phyloP scores from a whole-genome alignment of 768 basidiomycete genomes.

The Polyporus arcularius region DNA sequence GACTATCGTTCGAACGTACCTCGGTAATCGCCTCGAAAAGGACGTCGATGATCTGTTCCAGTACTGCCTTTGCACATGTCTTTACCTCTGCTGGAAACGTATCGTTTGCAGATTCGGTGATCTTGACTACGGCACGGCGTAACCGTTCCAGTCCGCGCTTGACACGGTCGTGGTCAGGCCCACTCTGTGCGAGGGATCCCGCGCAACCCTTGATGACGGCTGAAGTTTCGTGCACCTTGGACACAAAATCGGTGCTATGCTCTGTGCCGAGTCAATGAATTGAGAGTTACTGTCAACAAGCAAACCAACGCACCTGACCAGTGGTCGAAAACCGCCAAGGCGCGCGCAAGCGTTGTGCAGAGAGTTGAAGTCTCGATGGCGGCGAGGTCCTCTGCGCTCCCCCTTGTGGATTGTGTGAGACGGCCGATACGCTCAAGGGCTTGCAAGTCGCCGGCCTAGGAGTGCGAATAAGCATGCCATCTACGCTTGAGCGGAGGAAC shows the following conservation, averaged over 20 bases:
- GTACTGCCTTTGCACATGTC: conserved; percentile 28
- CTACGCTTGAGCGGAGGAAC: not conserved
- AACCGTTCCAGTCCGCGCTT: conserved; percentile 62
- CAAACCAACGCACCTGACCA: conserved; percentile 22
- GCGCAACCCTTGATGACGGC: conserved; percentile 10
- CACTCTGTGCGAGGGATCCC: conserved; percentile 10
- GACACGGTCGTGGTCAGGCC: conserved; percentile 52
- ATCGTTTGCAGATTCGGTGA: conserved; percentile 39
- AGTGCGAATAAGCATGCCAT: not conserved
- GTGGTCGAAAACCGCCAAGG: conserved; percentile 41
- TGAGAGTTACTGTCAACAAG: too few species aligned
- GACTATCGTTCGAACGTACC: conserved; percentile 28
- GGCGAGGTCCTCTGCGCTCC: conserved; percentile 36
- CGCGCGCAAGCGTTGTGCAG: conserved; percentile 46
- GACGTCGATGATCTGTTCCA: conserved; percentile 38
- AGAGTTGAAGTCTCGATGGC: conserved; percentile 29
- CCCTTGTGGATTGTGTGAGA: not conserved
- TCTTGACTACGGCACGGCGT: conserved; percentile 49
- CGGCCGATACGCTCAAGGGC: conserved; percentile 44
- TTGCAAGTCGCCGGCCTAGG: conserved; percentile 25
- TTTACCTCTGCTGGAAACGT: conserved; percentile 3
- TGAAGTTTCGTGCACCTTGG: conserved; percentile 7
- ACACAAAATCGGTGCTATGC: not conserved
- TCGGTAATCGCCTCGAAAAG: conserved; percentile 33
- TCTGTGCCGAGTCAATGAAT: not conserved